Percentiles rank a stretch among this genome's conserved stretches.
phyloP scores from a whole-genome alignment of 495 filamentous ascomycete species.

The Penicillium coprophilum region DNA sequence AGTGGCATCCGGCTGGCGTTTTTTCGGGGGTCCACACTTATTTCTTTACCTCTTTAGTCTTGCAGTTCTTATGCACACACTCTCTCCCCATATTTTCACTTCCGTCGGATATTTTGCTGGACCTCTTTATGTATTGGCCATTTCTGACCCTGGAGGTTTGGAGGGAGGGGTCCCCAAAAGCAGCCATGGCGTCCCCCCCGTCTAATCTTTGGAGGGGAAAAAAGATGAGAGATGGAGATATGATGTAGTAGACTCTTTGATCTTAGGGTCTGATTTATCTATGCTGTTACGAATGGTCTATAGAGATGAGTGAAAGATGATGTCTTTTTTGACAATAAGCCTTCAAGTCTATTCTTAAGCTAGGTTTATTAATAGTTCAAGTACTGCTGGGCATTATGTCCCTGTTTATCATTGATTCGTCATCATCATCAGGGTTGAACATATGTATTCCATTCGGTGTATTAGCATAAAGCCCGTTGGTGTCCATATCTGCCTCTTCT shows the following conservation, averaged over 20 bases:
- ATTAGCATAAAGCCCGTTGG: background rate
- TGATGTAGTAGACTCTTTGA: conserved; percentile 27
- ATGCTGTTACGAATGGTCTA: conserved; percentile 53
- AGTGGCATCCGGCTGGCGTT: conserved; percentile 55
- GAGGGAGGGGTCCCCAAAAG: conserved; percentile 19
- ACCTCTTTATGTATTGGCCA: conserved; percentile 16
- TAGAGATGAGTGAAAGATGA: conserved; percentile 43
- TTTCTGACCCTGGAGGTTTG: conserved; percentile 21
- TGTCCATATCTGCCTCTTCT: background rate
- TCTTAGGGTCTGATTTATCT: conserved; percentile 33
- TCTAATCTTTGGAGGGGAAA: conserved; percentile 11
- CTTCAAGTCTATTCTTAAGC: background rate
- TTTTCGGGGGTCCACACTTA: conserved; percentile 46
- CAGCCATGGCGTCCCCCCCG: conserved; percentile 14
- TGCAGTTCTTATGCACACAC: conserved; percentile 26
- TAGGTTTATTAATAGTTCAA: background rate
- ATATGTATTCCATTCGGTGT: background rate
- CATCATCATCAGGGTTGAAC: background rate
- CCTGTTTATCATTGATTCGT: background rate
- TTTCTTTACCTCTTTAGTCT: conserved; percentile 34
- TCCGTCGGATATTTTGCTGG: conserved; percentile 19
- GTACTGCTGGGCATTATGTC: background rate
- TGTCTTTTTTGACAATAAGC: conserved; percentile 17
- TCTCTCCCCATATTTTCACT: conserved; percentile 26
- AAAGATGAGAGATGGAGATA: conserved; percentile 18